phyloP scores from a whole-genome alignment of 305 asterid genomes.

The Petunia hybrid region DNA sequence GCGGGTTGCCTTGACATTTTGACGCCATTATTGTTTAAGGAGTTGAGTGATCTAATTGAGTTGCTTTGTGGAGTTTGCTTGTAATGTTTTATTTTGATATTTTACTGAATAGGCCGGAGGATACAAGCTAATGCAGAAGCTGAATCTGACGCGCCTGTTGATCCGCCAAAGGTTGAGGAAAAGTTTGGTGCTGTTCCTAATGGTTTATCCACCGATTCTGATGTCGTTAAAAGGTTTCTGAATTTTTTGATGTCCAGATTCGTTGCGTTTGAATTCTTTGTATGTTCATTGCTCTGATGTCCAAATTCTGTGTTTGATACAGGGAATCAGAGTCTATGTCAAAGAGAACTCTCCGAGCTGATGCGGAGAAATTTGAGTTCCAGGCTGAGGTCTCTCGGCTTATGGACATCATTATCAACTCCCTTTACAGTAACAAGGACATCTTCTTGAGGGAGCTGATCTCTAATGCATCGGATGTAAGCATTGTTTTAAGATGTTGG shows the following conservation, averaged over 20 bases:
- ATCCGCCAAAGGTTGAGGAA: conserved; percentile 95
- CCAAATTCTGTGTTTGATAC: conserved; percentile 42
- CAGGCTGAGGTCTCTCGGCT: too few relatives aligned
- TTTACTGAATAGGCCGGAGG: conserved; percentile 60
- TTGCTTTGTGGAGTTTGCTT: conserved; percentile 21
- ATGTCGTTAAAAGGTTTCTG: conserved; percentile 76
- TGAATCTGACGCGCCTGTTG: conserved; percentile 71
- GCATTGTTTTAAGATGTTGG: conserved; percentile 39
- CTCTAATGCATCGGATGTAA: conserved; percentile 99
- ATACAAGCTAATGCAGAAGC: conserved; percentile 83
- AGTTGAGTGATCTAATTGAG: neutral
- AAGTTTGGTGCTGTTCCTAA: conserved; percentile 81
- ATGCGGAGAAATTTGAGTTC: conserved; percentile 82
- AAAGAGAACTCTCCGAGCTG: conserved; percentile 59
- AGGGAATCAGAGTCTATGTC: conserved; percentile 92
- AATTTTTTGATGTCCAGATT: neutral
- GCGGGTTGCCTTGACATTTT: neutral
- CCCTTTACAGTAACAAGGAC: conserved; percentile 94
- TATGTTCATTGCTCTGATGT: neutral
- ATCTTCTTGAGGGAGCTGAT: conserved; percentile 96
- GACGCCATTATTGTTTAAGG: neutral
- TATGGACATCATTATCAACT: conserved; percentile 89
- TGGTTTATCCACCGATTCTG: conserved; percentile 91
- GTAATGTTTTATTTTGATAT: neutral
- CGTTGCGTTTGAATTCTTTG: neutral